Evolutionary conservation across 345 rosid genomes (phyloP).

Genomic region (Melastoma malabathricum): DNA sequence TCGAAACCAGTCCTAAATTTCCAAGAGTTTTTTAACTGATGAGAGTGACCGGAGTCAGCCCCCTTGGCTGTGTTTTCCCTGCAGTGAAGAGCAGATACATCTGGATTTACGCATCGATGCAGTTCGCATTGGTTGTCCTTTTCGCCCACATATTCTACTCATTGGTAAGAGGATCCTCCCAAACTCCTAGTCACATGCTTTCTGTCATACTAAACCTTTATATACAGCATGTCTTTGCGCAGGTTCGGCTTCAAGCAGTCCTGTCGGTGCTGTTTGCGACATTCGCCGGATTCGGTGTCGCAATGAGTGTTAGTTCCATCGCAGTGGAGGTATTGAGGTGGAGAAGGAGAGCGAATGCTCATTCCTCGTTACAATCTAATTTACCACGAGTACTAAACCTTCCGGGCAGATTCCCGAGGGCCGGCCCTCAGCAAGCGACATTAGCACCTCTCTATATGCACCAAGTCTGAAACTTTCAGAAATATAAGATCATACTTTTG

Average conservation of each 20-base stretch:
- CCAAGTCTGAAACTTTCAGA: not conserved
- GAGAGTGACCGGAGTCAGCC: not conserved
- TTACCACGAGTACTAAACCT: conserved; percentile 9
- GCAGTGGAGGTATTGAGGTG: conserved; percentile 66
- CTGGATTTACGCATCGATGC: conserved; percentile 77
- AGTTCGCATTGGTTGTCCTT: conserved; percentile 68
- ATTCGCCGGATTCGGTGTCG: conserved; percentile 70
- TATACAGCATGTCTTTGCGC: conserved; percentile 1
- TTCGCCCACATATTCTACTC: conserved; percentile 81
- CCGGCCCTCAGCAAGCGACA: conserved; percentile 7
- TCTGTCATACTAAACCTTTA: not conserved
- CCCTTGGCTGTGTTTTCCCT: not conserved
- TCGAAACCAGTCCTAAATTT: not conserved
- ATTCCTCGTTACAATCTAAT: conserved; percentile 10
- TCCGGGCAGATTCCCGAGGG: conserved; percentile 22
- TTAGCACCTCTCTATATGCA: conserved; percentile 2
- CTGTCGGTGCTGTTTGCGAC: conserved; percentile 67
- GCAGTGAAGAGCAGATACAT: conserved; percentile 72
- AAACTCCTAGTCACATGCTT: not conserved
- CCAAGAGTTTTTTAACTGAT: not conserved
- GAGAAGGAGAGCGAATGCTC: conserved; percentile 40
- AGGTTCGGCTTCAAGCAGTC: conserved; percentile 62
- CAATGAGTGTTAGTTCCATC: conserved; percentile 78
- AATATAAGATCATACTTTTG: too few species aligned
- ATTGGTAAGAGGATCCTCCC: conserved; percentile 36